Evolutionary conservation across 257 asterid genomes (phyloP).

Genomic region (Agastache rugosa): DNA sequence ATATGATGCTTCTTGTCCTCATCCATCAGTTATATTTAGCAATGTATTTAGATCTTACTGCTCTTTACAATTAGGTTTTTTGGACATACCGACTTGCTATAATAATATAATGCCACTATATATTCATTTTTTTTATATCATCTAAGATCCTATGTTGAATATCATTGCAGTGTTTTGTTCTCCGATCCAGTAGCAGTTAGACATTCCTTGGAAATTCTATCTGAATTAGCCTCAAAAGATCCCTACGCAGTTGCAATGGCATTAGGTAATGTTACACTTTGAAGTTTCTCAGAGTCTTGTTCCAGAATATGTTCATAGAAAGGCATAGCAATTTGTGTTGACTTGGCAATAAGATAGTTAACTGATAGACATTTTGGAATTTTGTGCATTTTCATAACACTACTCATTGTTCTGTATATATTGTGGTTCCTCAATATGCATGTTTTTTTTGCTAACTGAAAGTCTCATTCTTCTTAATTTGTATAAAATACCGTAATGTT

Average conservation of each 20-base stretch:
- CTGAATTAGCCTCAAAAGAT: conserved; percentile 85
- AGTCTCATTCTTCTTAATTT: neutral
- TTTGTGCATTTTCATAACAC: conserved; percentile 12
- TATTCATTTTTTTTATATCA: conserved; percentile 26
- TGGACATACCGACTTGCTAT: conserved; percentile 27
- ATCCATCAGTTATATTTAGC: neutral
- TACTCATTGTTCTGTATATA: conserved; percentile 17
- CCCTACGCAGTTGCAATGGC: conserved; percentile 95
- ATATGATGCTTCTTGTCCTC: conserved; percentile 25
- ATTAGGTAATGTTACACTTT: conserved; percentile 64
- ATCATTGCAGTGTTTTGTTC: conserved; percentile 78
- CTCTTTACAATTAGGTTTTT: conserved; percentile 6
- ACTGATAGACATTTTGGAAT: conserved; percentile 26
- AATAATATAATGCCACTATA: conserved; percentile 23
- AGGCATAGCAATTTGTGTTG: conserved; percentile 17
- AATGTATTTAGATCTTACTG: conserved; percentile 4
- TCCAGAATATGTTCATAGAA: conserved; percentile 24
- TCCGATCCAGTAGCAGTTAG: conserved; percentile 97
- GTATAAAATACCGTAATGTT: neutral
- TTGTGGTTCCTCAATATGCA: conserved; percentile 21
- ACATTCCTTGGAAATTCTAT: conserved; percentile 90
- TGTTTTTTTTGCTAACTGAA: neutral
- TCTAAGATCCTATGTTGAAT: conserved; percentile 28
- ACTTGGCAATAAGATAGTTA: conserved; percentile 7
- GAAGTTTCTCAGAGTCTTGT: conserved; percentile 25